A percentile compares a stretch with the other conserved stretches of the same genome.
Conservation (phyloP, 2,329 filamentous ascomycete genomes). For the Truncatella angustata region DNA sequence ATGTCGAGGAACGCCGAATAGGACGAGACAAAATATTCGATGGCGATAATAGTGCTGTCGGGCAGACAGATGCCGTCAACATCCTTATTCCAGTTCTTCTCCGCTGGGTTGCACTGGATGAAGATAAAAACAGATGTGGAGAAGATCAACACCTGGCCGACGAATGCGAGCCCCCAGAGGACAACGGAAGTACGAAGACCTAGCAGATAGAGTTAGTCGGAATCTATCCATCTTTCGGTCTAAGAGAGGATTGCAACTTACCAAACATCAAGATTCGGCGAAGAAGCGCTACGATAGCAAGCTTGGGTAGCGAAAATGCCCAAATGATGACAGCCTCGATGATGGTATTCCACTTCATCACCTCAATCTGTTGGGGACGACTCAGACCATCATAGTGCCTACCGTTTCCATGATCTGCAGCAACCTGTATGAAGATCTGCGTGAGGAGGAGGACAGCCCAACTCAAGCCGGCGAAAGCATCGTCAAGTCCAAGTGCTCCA, state of each 20-base stretch:
- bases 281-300: conserved; percentile 2
- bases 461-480: conserved; percentile 1
- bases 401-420: not conserved
- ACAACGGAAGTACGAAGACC: not conserved
- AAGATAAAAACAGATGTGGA: conserved; percentile 7
- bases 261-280: not conserved
- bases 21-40: conserved; percentile 7
- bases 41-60: not conserved
- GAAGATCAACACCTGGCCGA: conserved; percentile 5
- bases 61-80: not conserved
- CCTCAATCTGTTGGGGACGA: not conserved
- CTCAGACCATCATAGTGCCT: not conserved
- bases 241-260: not conserved
- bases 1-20: conserved; percentile 2
- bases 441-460: conserved; percentile 2
- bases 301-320: conserved; percentile 7
- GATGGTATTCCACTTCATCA: conserved; percentile 6
- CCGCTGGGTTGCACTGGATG: conserved; percentile 2
- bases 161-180: not conserved
- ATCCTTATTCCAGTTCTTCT: conserved; percentile 1
- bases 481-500: conserved; percentile 5
- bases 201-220: not conserved
- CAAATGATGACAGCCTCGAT: conserved; percentile 6
- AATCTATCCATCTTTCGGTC: not conserved
- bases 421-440: conserved; percentile 3